Base-by-base conservation (phyloP, 1,139 yeast species). In the Blastobotrys arbuscula region DNA sequence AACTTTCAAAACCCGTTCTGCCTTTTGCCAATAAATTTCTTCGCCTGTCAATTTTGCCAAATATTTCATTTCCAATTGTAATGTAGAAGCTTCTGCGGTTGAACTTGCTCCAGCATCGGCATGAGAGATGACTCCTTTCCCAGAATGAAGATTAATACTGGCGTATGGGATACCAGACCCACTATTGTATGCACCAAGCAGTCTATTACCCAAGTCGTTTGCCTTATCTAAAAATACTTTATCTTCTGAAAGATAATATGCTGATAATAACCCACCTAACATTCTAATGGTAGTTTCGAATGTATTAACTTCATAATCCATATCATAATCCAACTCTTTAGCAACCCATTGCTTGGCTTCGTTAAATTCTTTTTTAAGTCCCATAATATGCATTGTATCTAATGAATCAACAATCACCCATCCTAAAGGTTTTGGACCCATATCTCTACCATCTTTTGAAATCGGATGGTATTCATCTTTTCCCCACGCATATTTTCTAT, bases 321-420 rank as follows among this genome's bases (percentile, higher is more conserved):
- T 79, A 58, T 81, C 78, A 56, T 79, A 82, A 36, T 66, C 63
- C 45, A 82, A 65, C 41, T 75, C 79, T 45, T 79, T 71, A 48
- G 75, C 74, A 47, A 90, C 84, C 96, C 97, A 92, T 2, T 76
- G 63, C 52, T 78, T 76, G 8, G 95, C 94, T 40, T 78, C 73
- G 28, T 66, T 68, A 38, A 86, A 73, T 59, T 86, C 88, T 19
- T 78, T 81, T 9, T 76, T 70, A 46, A 88, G 77, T 31, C 79
- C 89, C 96, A 90, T 89, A 28, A 90, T 58, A 71, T 81, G 75
- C 72, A 90, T 69, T 0, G 97, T 86, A 61, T 92, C 97, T 49
- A 92, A 67, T 1, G 95, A 76, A 65, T 90, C 97, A 7, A 90
- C 95, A 59, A 90, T 83, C 65, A 90, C 86, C 97, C 97, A 90